Evolutionary conservation across 2,329 filamentous ascomycete species (phyloP), one percentile per base, ranked within the genome.

Genomic region (Anthostomella pinea): DNA sequence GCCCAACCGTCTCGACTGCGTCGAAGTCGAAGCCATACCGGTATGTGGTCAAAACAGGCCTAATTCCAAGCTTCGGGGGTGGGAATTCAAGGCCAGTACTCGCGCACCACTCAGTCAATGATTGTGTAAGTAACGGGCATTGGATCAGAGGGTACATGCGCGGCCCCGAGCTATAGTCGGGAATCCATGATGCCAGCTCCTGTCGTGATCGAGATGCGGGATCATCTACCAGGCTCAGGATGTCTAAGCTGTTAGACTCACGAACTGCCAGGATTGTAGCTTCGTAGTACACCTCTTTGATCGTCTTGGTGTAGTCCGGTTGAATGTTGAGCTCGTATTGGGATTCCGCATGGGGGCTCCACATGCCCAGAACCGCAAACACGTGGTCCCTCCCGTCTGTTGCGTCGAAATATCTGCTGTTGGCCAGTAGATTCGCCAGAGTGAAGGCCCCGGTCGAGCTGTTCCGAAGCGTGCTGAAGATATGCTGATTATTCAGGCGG

Each of bases 131-230:
- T 6, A 10, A 9, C 21, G 22, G 8, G 16, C 8, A n/a, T 14
- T 14, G 10, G 11, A 30, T n/a, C 6, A 41, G 15, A 16, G 30
- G 30, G 19, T 38, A 38, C 21, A 38, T 29, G 10, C 17, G 16
- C 13, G 22, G 24, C 8, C 30, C 28, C 11, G 25, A 16, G 15
- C 30, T 33, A 27, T 33, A 41, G 25, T 41, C 30, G 3, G 39
- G 39, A n/a, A 31, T 15, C 39, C 39, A 41, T 2, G 29, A 28
- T 24, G 39, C 29, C n/a, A 41, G 22, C 7, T 33, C 25, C n/a
- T 24, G 14, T 13, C 9, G 10, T 11, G n/a, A 18, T 18, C 30
- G 30, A 2, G 18, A 16, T 8, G 26, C 16, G 19, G 20, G 13
- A 28, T 28, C 39, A 17, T 38, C 39, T 6, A 38, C 28, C 5